Base-by-base conservation (phyloP, 1,284 basidiomycete genomes). In the Sporisorium graminicola region DNA sequence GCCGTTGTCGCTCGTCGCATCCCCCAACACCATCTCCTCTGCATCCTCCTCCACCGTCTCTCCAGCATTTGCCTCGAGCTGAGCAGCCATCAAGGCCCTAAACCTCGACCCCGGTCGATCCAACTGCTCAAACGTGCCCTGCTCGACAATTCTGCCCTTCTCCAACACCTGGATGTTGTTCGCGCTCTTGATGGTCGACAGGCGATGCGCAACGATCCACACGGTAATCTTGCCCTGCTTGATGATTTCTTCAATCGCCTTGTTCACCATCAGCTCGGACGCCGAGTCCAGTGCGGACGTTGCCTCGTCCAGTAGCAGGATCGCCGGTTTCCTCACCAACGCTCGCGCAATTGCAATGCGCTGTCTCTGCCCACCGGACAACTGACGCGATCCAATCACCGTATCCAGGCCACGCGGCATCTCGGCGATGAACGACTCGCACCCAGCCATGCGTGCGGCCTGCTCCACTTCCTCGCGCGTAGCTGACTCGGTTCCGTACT, bases 391-490 rank as follows among this genome's bases (percentile, higher is more conserved):
- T n/a, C 86, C 85, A 33, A 86, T 85, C 71, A 90, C 87, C 0
- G 93, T 93, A 73, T 93, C 91, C 69, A 93, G 92, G 0, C 92
- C 94, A 62, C 93, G 89, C 13, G 95, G 94, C 88, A 99, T 90
- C 3, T 91, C 91, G 90, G 93, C 93, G 46, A 99, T 92, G 83
- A 98, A 99, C 80, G 96, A 94, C 31, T 78, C 70, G 86, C 96
- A 98, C 82, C 98, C 97, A 4, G 96, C 95, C 72, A 93, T 90
- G 13, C 91, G 88, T 0, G 95, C 95, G 0, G 95, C 96, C 24
- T 91, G 88, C 85, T 95, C 93, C 40, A 99, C 93, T 65, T 97
- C 90, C 70, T 91, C 90, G 29, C 92, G 89, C 0, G 93, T 93
- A 0, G 91, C 93, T 5, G 89, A 88, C 40, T 91, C 66, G 14